These are phyloP conservation scores for Rhizopogon vesiculosus DNA, from an alignment of 768 basidiomycete genomes.

Conservation along the genomic window DNA sequence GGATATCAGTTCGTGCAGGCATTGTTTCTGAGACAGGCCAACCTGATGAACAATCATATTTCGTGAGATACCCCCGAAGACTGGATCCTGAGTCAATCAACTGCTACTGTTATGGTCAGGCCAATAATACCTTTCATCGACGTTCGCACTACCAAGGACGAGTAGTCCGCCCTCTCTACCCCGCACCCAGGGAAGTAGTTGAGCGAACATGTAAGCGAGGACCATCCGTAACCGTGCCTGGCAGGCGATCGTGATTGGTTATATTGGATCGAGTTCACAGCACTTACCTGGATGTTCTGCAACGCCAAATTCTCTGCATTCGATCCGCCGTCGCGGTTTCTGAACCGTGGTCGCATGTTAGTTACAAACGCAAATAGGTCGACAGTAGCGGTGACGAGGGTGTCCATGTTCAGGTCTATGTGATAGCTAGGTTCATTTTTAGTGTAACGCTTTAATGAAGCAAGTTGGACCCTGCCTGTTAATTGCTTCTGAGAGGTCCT, in stretches of 20 bases:
- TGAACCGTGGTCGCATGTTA: constrained; percentile 65
- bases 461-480: constrained; percentile 56
- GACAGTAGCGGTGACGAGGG: constrained; percentile 77
- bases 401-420: constrained; percentile 94
- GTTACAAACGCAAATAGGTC: constrained; percentile 85
- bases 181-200: constrained; percentile 88
- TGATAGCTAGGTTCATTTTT: constrained; percentile 63
- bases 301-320: constrained; percentile 90
- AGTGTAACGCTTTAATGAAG: not conserved
- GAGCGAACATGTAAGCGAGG: constrained; percentile 90
- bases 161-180: constrained; percentile 82
- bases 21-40: constrained; percentile 5
- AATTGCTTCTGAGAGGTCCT: constrained; percentile 81
- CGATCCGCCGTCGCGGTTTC: constrained; percentile 75
- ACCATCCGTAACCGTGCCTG: constrained; percentile 95
- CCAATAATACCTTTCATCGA: constrained; percentile 82
- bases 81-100: constrained; percentile 33
- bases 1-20: constrained; percentile 8
- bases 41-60: constrained; percentile 96
- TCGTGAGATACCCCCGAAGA: constrained; percentile 93
- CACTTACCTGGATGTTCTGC: constrained; percentile 87
- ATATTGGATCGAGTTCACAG: not conserved
- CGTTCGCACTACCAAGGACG: constrained; percentile 97
- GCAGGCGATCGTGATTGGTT: not conserved
- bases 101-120: not conserved